Percentiles rank a stretch among this genome's conserved stretches.
Conservation (phyloP, 2,329 filamentous ascomycete genomes). For the Aureobasidium subglaciale region DNA sequence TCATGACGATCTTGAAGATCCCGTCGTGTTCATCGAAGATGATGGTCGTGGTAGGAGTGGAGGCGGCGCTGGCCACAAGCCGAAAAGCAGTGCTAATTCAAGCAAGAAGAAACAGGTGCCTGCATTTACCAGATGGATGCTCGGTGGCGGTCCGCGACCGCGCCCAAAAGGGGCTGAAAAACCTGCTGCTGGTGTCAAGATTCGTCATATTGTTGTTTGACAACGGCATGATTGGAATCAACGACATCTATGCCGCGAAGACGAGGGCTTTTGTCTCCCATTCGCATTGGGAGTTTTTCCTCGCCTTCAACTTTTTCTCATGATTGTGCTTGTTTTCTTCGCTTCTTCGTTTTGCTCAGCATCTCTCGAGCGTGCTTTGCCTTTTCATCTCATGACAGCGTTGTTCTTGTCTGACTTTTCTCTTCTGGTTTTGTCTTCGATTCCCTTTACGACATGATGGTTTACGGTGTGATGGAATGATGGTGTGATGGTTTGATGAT, state of each 20-base stretch:
- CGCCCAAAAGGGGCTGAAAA: slow-evolving; percentile 14
- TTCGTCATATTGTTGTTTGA: not conserved
- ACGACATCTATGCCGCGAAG: not conserved
- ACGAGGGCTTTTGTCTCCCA: slow-evolving; percentile 8
- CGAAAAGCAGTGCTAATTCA: not conserved
- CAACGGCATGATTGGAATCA: not conserved
- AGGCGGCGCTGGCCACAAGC: not conserved
- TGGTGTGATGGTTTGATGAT: slow-evolving; percentile 5
- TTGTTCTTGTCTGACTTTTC: not conserved
- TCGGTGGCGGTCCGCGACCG: not conserved
- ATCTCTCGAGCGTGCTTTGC: not conserved
- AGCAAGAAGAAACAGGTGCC: slow-evolving; percentile 4
- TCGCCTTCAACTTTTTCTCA: not conserved
- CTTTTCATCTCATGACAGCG: too few relatives aligned
- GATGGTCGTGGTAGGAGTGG: not conserved
- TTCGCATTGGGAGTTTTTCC: slow-evolving; percentile 5
- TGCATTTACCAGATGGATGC: slow-evolving; percentile 1
- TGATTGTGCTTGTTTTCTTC: not conserved
- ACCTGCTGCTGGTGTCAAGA: slow-evolving; percentile 3
- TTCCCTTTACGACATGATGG: not conserved
- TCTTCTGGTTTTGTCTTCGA: not conserved
- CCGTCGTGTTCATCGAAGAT: not conserved
- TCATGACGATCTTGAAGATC: not conserved
- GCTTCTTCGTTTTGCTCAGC: not conserved
- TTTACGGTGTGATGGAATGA: slow-evolving; percentile 6